Conservation (phyloP, 768 basidiomycete species). For the Stropharia rugosoannulata region DNA sequence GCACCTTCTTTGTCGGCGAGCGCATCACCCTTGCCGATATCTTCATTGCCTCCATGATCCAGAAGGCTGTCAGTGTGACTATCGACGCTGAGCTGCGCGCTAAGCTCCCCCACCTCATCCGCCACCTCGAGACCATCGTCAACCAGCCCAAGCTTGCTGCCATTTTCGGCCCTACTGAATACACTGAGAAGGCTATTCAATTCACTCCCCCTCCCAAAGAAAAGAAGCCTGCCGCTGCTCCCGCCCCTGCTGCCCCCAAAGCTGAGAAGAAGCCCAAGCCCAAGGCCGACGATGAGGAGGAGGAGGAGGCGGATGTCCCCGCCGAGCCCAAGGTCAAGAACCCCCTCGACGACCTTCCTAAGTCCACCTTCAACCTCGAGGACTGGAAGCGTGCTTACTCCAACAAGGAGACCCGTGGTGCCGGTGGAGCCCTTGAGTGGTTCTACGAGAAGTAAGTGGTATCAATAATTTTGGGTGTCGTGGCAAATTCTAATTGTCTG, state of each 20-base stretch:
- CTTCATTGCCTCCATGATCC: conserved; percentile 57
- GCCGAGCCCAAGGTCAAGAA: conserved; percentile 92
- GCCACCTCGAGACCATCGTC: conserved; percentile 83
- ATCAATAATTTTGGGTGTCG: too few relatives aligned
- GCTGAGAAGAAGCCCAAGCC: conserved; percentile 65
- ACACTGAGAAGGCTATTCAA: conserved; percentile 67
- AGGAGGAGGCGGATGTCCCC: conserved; percentile 77
- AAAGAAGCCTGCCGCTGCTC: conserved; percentile 57
- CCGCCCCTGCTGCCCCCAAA: conserved; percentile 44
- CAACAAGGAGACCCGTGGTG: conserved; percentile 92
- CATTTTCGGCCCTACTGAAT: conserved; percentile 59
- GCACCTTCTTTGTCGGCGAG: conserved; percentile 91
- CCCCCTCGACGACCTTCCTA: conserved; percentile 90
- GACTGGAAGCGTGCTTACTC: conserved; percentile 99
- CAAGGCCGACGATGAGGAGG: conserved; percentile 66
- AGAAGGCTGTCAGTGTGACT: conserved; percentile 49
- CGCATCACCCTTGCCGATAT: conserved; percentile 95
- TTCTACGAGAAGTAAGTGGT: conserved; percentile 86
- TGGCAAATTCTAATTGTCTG: not conserved
- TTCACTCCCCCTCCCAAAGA: conserved; percentile 78
- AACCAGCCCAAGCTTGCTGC: conserved; percentile 79
- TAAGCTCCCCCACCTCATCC: conserved; percentile 74
- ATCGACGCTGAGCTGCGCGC: conserved; percentile 68
- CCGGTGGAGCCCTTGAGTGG: conserved; percentile 87
- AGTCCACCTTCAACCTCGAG: conserved; percentile 84